A percentile compares a stretch with the other conserved stretches of the same genome.
phyloP scores from a whole-genome alignment of 2,329 filamentous ascomycete genomes.

The Falciphora oryzae region DNA sequence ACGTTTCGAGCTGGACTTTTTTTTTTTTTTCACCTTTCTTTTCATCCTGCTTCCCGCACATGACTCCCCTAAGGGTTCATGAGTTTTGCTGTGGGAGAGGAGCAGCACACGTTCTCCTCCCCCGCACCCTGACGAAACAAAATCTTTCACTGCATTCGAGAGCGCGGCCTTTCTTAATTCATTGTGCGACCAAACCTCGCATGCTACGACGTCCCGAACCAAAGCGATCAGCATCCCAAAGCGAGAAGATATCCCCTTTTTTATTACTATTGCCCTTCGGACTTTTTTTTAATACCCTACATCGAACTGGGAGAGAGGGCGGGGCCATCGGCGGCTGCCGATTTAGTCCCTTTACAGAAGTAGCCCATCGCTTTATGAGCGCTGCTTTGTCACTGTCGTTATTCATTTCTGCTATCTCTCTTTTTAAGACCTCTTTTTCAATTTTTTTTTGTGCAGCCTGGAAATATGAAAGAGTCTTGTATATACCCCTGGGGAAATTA shows the following conservation, averaged over 20 bases:
- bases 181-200: neutral
- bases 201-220: neutral
- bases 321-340: neutral
- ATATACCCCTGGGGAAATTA: conserved; percentile 5
- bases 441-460: neutral
- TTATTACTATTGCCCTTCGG: neutral
- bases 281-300: neutral
- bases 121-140: conserved; percentile 28
- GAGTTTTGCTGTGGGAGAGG: neutral
- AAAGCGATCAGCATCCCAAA: neutral
- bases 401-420: neutral
- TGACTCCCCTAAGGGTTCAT: neutral
- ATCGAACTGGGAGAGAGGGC: neutral
- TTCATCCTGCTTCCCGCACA: neutral
- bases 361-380: neutral
- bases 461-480: conserved; percentile 3
- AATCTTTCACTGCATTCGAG: neutral
- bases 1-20: neutral
- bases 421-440: neutral
- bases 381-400: neutral
- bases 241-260: neutral
- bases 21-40: neutral
- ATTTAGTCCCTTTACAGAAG: neutral
- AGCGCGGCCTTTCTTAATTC: neutral
- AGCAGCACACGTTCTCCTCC: conserved; percentile 13